phyloP scores from a whole-genome alignment of 345 rosid genomes.

The Conringia planisiliqua region DNA sequence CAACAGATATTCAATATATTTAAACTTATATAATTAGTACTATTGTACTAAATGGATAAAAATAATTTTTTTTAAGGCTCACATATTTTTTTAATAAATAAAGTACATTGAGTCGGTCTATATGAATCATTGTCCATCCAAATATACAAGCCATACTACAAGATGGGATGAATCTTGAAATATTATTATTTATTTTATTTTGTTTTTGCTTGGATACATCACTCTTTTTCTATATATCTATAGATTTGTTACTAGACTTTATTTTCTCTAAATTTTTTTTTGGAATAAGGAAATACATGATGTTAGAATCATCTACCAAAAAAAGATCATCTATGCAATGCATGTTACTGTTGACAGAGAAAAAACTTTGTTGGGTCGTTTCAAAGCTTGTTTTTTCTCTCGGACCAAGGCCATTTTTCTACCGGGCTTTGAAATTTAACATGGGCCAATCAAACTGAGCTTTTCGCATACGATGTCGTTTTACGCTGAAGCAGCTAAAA shows the following conservation, averaged over 20 bases:
- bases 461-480: neutral
- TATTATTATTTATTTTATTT: neutral
- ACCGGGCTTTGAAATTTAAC: neutral
- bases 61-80: neutral
- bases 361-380: neutral
- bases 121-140: conserved; percentile 4
- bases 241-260: neutral
- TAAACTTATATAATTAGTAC: neutral
- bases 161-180: conserved; percentile 10
- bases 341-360: neutral
- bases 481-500: neutral
- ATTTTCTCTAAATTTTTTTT: neutral
- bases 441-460: neutral
- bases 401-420: neutral
- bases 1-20: neutral
- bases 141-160: neutral
- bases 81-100: neutral
- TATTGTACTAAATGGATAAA: neutral
- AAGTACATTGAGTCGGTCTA: conserved; percentile 3
- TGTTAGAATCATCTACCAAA: neutral
- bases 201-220: neutral
- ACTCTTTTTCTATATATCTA: neutral
- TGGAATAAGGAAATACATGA: neutral
- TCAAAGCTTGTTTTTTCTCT: neutral
- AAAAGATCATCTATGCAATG: neutral